Percentiles rank a stretch among this genome's conserved stretches.
These are phyloP conservation scores for Jamesozyma piceae DNA, from an alignment of 805 yeast species.

Conservation along the genomic window DNA sequence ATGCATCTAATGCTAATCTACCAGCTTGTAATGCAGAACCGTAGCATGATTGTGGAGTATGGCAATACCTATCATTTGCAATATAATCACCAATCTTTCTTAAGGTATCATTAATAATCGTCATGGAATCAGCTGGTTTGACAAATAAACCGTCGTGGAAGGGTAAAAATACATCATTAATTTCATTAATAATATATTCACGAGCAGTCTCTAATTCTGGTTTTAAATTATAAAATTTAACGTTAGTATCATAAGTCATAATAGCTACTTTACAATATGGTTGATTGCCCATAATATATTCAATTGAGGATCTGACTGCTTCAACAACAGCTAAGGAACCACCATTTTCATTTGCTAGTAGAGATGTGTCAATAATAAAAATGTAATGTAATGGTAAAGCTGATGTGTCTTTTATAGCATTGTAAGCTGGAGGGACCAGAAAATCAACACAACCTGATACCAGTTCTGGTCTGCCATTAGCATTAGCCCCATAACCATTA, in stretches of 20 bases:
- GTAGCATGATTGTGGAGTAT: constrained; percentile 50
- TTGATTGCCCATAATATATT: constrained; percentile 26
- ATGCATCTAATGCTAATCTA: constrained; percentile 44
- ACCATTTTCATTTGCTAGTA: constrained; percentile 52
- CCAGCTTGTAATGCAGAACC: constrained; percentile 76
- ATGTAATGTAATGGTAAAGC: constrained; percentile 55
- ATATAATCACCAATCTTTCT: constrained; percentile 36
- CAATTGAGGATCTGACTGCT: constrained; percentile 52
- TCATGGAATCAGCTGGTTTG: constrained; percentile 59
- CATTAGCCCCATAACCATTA: constrained; percentile 55
- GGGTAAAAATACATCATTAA: constrained; percentile 60
- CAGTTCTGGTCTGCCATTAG: constrained; percentile 42
- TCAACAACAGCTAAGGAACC: constrained; percentile 47
- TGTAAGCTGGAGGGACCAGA: constrained; percentile 65
- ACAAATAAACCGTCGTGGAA: constrained; percentile 68
- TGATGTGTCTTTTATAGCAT: constrained; percentile 35
- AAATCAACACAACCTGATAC: constrained; percentile 79
- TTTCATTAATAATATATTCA: constrained; percentile 55
- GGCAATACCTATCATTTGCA: constrained; percentile 21
- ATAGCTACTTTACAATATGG: constrained; percentile 52
- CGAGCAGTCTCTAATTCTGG: constrained; percentile 47
- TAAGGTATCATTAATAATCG: constrained; percentile 59
- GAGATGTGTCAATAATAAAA: constrained; percentile 63
- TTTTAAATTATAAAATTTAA: constrained; percentile 66
- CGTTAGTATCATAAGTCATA: constrained; percentile 60